Conservation (phyloP, 306 rosid genomes). For the Luffa aegyptiaca region DNA sequence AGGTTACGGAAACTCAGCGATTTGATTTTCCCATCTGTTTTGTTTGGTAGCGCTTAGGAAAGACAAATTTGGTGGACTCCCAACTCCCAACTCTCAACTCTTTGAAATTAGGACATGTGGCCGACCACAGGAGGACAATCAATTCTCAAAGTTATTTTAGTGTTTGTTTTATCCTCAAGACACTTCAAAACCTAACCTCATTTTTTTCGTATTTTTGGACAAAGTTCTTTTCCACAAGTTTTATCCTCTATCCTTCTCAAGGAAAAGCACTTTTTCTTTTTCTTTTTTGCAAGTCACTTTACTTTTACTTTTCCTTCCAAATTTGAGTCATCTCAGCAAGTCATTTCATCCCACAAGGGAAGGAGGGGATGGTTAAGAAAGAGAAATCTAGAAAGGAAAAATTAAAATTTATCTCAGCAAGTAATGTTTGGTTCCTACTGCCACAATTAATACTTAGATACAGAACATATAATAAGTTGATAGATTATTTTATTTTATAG, state of each 20-base stretch:
- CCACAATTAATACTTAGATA: neutral
- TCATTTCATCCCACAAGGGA: neutral
- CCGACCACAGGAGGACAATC: neutral
- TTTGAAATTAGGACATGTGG: neutral
- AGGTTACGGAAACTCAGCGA: neutral
- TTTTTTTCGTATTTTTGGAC: neutral
- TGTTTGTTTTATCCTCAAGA: neutral
- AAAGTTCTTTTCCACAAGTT: neutral
- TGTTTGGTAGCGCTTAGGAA: neutral
- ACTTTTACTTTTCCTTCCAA: neutral
- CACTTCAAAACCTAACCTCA: conserved; percentile 1
- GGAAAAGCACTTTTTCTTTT: neutral
- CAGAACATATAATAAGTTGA: neutral
- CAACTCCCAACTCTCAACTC: neutral
- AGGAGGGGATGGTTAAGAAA: neutral
- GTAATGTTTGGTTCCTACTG: no score
- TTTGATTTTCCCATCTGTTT: neutral
- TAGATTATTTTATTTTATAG: neutral
- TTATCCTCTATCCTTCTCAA: neutral
- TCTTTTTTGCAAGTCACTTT: neutral
- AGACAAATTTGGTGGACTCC: neutral
- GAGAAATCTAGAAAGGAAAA: neutral
- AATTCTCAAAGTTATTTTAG: neutral
- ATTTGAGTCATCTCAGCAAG: neutral
- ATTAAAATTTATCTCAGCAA: neutral